Evolutionary conservation across 2,329 filamentous ascomycete species (phyloP).

Genomic region (Monosporascus sp.): DNA sequence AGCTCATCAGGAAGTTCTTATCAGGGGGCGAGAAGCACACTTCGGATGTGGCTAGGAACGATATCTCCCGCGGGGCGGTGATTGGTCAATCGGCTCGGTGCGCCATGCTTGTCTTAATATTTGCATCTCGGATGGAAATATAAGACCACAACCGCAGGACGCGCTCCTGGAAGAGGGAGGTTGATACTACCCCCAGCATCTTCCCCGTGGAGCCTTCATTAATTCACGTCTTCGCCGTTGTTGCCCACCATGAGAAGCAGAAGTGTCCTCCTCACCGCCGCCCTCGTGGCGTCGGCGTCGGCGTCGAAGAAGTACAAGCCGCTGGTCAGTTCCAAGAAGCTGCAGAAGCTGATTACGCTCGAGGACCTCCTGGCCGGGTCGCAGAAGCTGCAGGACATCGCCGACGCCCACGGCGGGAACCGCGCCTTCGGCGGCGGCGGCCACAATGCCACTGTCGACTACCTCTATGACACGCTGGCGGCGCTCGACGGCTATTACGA

Average conservation of each 20-base stretch:
- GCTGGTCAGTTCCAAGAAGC: conserved; percentile 31
- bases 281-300: background rate
- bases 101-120: too few relatives aligned
- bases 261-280: background rate
- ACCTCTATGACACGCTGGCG: conserved; percentile 34
- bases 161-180: too few relatives aligned
- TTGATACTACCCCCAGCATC: too few relatives aligned
- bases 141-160: too few relatives aligned
- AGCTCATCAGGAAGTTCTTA: too few relatives aligned
- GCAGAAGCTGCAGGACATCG: conserved; percentile 39
- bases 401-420: conserved; percentile 35
- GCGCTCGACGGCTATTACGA: conserved; percentile 33
- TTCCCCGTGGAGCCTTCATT: too few relatives aligned
- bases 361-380: conserved; percentile 37
- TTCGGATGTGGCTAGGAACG: too few relatives aligned
- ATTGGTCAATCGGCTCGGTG: too few relatives aligned
- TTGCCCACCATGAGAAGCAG: background rate
- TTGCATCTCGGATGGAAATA: too few relatives aligned
- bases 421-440: conserved; percentile 39
- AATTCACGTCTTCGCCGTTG: too few relatives aligned
- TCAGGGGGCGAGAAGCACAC: too few relatives aligned
- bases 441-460: conserved; percentile 42
- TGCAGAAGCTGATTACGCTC: conserved; percentile 33
- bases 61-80: too few relatives aligned
- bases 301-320: conserved; percentile 19